Evolutionary conservation across 2,329 filamentous ascomycete genomes (phyloP).

Genomic region (Huntiella savannae): DNA sequence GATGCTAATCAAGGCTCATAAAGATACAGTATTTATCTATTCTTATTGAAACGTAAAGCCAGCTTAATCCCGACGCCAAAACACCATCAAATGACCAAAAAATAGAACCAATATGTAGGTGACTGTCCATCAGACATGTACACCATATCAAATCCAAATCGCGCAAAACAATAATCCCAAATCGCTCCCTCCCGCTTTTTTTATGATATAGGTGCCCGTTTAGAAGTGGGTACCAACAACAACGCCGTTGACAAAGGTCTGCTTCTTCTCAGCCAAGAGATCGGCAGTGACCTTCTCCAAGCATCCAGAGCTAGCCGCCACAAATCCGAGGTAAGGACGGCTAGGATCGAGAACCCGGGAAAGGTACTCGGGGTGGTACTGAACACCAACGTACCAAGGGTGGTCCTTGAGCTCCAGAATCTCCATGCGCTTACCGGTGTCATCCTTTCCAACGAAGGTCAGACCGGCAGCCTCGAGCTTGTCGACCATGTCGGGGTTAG

Average conservation of each 20-base stretch:
- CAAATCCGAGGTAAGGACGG: slow-evolving; percentile 59
- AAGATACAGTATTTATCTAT: too few species aligned
- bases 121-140: too few species aligned
- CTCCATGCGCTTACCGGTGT: slow-evolving; percentile 63
- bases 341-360: slow-evolving; percentile 55
- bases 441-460: slow-evolving; percentile 61
- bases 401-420: slow-evolving; percentile 67
- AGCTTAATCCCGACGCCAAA: too few species aligned
- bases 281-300: slow-evolving; percentile 27
- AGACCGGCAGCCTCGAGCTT: slow-evolving; percentile 49
- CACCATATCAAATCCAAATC: too few species aligned
- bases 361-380: slow-evolving; percentile 78
- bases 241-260: slow-evolving; percentile 8
- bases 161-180: too few species aligned
- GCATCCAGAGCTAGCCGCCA: slow-evolving; percentile 56
- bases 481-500: slow-evolving; percentile 63
- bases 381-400: slow-evolving; percentile 65
- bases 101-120: too few species aligned
- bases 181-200: too few species aligned
- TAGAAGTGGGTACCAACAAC: slow-evolving; percentile 10
- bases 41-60: too few species aligned
- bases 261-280: slow-evolving; percentile 12
- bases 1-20: too few species aligned
- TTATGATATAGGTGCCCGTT: too few species aligned
- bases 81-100: too few species aligned